Base-by-base conservation (phyloP, 768 basidiomycete genomes). In the Cubamyces sp. region DNA sequence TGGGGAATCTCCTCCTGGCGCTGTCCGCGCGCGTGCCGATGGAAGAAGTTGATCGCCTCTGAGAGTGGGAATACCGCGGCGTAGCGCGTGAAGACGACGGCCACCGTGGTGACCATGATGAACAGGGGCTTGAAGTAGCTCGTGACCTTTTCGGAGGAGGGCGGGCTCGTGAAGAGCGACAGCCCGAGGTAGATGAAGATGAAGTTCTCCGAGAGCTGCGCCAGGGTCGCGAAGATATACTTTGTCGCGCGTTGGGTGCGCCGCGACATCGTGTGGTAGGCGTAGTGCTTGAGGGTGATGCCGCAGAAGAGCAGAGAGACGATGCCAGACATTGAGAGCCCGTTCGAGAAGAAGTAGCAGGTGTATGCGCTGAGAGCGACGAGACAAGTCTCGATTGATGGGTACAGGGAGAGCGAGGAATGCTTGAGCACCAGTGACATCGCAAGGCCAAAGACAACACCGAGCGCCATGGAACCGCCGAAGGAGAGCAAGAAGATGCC, bases 181-280 rank as follows among this genome's bases (percentile, higher is more conserved):
- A 99, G 83, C 42, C 97, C 96, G 64, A 99, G 91, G 76, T 98
- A 98, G 71, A 99, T 94, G 79, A 99, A 99, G 75, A 99, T 98
- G 74, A 98, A 99, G 74, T 98, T 98, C 78, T 99, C 97, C 26
- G 92, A 92, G 28, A 99, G 85, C 70, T 95, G 91, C 0, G 97
- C 94, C 52, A 98, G 88, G 0, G 91, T 92, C 9, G 89, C 87
- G 77, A 98, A 99, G 61, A 98, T 92, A 80, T 96, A 97, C 75
- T 96, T 96, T 28, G 89, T 93, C 14, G 95, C 90, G 47, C 92
- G 85, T 72, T 98, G 97, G 0, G 97, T 98, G 55, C 92, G 85
- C 26, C 86, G 87, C 11, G 94, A 96, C 97, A 99, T 99, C 54
- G 95, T 98, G 78, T 98, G 97, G 73, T 97, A 98, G n/a, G 96